Conservation (phyloP, 2,329 filamentous ascomycete genomes). For the Cytospora chrysosperma region DNA sequence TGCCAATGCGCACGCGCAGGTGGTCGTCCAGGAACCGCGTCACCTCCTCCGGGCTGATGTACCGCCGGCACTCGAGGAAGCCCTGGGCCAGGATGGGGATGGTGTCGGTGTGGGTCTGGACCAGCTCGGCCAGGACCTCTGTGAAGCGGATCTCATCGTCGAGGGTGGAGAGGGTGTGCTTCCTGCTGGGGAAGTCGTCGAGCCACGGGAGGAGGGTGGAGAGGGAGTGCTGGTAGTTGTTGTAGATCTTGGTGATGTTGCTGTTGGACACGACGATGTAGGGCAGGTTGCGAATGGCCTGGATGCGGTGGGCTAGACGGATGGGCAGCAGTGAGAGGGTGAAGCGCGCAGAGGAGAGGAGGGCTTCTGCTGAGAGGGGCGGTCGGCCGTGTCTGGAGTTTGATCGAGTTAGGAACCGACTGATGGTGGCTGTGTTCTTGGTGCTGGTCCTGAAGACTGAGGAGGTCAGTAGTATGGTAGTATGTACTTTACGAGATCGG, state of each 20-base stretch:
- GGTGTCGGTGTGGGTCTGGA: conserved; percentile 90
- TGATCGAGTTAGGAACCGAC: background rate
- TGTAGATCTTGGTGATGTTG: conserved; percentile 90
- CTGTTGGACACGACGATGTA: conserved; percentile 99
- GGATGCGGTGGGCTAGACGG: conserved; percentile 89
- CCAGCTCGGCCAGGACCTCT: conserved; percentile 89
- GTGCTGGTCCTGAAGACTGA: too few relatives aligned
- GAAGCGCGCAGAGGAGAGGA: conserved; percentile 92
- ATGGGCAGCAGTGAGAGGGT: conserved; percentile 89
- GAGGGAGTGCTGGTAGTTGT: conserved; percentile 92
- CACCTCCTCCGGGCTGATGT: conserved; percentile 80
- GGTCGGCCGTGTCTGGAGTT: conserved; percentile 68
- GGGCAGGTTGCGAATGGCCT: conserved; percentile 87
- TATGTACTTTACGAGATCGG: conserved; percentile 79
- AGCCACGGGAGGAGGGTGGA: conserved; percentile 83
- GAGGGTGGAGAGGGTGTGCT: conserved; percentile 66
- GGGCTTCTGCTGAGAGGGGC: conserved; percentile 74
- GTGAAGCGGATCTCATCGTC: conserved; percentile 92
- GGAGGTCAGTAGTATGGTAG: background rate
- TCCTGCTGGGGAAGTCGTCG: conserved; percentile 36
- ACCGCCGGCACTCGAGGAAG: conserved; percentile 89
- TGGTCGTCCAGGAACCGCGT: conserved; percentile 92
- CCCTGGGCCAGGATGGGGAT: conserved; percentile 90
- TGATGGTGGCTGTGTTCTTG: background rate
- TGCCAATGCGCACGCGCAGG: conserved; percentile 89